These are phyloP conservation scores for Solanum piurae DNA, from an alignment of 257 asterid species.

Conservation along the genomic window DNA sequence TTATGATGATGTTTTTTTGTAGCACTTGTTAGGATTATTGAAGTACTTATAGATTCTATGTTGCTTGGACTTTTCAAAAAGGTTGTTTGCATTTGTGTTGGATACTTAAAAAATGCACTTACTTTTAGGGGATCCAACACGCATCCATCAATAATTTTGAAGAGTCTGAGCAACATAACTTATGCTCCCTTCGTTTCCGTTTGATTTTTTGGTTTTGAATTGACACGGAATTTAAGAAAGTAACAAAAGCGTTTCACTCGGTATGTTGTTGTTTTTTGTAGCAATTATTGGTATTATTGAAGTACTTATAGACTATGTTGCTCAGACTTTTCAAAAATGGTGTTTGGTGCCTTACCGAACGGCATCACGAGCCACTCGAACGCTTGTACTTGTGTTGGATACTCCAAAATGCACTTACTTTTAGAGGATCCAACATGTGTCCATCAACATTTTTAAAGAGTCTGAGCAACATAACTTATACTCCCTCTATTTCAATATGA, in stretches of 20 bases:
- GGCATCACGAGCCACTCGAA: too few relatives aligned
- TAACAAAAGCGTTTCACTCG: background rate
- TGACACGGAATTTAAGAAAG: background rate
- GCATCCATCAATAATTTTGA: background rate
- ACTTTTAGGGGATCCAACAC: background rate
- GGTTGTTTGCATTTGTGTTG: background rate
- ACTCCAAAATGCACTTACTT: background rate
- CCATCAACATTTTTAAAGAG: background rate
- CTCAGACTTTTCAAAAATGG: background rate
- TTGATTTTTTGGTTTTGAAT: background rate
- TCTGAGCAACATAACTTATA: background rate
- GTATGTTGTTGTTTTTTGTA: background rate
- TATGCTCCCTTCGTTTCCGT: accelerated
- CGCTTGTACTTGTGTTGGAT: background rate
- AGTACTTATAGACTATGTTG: background rate
- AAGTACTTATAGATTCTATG: background rate
- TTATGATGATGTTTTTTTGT: background rate
- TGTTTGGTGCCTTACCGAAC: background rate
- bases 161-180: background rate
- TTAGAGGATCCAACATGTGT: background rate
- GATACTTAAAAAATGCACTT: background rate
- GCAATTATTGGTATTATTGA: background rate
- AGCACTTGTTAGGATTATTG: background rate
- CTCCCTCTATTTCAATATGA: background rate
- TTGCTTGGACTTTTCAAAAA: background rate